Base-by-base conservation (phyloP, 73 alveolate species). In the Symbiodinium pilosum region DNA sequence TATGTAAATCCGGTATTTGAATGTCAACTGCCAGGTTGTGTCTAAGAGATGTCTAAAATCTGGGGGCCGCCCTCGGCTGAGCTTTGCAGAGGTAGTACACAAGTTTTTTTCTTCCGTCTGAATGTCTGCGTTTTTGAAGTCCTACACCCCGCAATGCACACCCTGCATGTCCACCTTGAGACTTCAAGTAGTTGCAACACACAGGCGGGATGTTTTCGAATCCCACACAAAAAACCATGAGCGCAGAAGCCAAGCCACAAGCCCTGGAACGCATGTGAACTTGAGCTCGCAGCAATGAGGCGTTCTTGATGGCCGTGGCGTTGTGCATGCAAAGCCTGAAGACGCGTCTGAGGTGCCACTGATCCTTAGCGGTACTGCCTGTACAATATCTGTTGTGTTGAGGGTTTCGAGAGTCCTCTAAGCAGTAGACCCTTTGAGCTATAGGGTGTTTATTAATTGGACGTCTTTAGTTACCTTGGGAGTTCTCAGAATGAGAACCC, bases 261-360 rank as follows among this genome's bases (percentile, higher is more conserved):
- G 21, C 73, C 73, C 73, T 16, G 30, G 12, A 64, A 8, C 77
- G n/a, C n/a, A n/a, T n/a, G n/a, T 28, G 68, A 84, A n/a, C 38
- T 28, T 4, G 44, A 52, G 64, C n/a, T 42, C 94, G 32, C 8
- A 12, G 12, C 41, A 41, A 12, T 18, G 30, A 89, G 97, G 97
- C 97, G 41, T 91, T 91, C 43, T 77, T 91, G 54, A 86, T 91
- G 52, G 87, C 97, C 2, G 97, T 91, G 97, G 97, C 97, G 56
- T 54, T 91, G 89, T 91, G 97, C 38, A 42, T 91, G 97, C 97
- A 91, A 56, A 68, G 88, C 89, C 75, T 91, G 40, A 83, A 59
- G 24, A 59, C 56, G 2, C 97, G 97, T 28, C 81, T 91, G 81
- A 30, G 87, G 39, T 91, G 97, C 89, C 81, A 28, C 38, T 47